Evolutionary conservation across 2,329 filamentous ascomycete genomes (phyloP).

Genomic region (Hypoxylon sp.): DNA sequence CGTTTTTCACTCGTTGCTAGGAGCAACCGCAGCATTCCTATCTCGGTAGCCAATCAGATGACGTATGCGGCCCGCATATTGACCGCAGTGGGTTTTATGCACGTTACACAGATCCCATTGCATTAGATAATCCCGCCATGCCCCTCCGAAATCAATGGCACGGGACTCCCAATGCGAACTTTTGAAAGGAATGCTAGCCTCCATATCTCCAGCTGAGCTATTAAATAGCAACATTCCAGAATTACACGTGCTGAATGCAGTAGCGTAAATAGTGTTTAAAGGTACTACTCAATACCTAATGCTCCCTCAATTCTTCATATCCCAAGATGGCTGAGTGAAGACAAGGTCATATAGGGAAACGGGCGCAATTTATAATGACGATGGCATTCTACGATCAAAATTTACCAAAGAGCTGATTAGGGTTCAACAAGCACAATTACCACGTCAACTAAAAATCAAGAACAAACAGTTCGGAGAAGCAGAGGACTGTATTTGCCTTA

Average conservation of each 20-base stretch:
- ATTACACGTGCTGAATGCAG: too few relatives aligned
- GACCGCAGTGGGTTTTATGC: constrained; percentile 19
- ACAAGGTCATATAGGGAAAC: background rate
- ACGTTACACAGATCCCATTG: constrained; percentile 14
- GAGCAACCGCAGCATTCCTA: constrained; percentile 47
- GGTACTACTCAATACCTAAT: background rate
- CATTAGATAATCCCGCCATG: constrained; percentile 10
- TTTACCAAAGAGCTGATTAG: background rate
- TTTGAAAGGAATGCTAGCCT: constrained; percentile 5
- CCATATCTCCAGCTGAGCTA: background rate
- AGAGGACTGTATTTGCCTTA: constrained; percentile 49
- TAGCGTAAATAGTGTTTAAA: background rate
- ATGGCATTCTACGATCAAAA: background rate
- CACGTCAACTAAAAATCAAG: background rate
- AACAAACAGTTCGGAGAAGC: constrained; percentile 42
- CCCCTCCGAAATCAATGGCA: background rate
- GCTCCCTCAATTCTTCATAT: background rate
- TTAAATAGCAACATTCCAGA: background rate
- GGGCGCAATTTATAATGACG: background rate
- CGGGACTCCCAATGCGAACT: background rate
- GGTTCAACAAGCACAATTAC: constrained; percentile 9
- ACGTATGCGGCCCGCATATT: background rate
- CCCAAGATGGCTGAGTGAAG: background rate
- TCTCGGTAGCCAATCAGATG: constrained; percentile 38
- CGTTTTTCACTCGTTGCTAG: constrained; percentile 46